Base-by-base conservation (phyloP, 306 rosid genomes). In the Geum urbanum region DNA sequence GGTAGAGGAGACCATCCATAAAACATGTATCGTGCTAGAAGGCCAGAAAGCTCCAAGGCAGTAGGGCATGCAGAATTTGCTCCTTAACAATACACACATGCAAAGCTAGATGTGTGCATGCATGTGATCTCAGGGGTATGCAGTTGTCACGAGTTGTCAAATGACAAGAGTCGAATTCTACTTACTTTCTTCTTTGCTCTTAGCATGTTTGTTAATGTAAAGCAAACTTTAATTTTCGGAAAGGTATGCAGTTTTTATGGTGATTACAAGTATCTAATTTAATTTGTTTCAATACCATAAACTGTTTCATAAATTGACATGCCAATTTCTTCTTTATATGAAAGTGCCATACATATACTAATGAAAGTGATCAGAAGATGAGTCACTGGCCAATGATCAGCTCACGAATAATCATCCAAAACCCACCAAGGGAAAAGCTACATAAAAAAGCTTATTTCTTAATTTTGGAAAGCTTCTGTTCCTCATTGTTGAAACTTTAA, bases 11-110 rank as follows among this genome's bases (percentile, higher is more conserved):
- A 24, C 0, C 74, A 5, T 45, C 32, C 43, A 44, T 7, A 27
- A 22, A 19, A 70, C 66, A 70, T 24, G 55, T 20, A 45, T 39
- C 74, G 45, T 70, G 74, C 18, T 56, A 43, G 32, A 56, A 5
- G 74, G 74, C 27, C 66, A 56, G 46, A 56, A 70, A 4, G 45
- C 52, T 56, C 55, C 66, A 70, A 70, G 32, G 45, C 32, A 24
- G 74, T 70, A 70, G 66, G 66, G 55, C 55, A 56, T 43, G 13
- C 44, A 8, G 9, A 60, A 60, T 24, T 56, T 27, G 19, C 55
- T 70, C 45, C 55, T 56, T 44, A 16, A 44, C 48, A 16, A 16
- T 24, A 39, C 5, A 45, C 22, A n/a, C 24, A 69, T 69, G 63
- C 35, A 27, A 5, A 12, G 63, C 51, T 40, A 69, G 7, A 53